phyloP scores from a whole-genome alignment of 2,329 filamentous ascomycete genomes.

The Cladophialophora psammophila region DNA sequence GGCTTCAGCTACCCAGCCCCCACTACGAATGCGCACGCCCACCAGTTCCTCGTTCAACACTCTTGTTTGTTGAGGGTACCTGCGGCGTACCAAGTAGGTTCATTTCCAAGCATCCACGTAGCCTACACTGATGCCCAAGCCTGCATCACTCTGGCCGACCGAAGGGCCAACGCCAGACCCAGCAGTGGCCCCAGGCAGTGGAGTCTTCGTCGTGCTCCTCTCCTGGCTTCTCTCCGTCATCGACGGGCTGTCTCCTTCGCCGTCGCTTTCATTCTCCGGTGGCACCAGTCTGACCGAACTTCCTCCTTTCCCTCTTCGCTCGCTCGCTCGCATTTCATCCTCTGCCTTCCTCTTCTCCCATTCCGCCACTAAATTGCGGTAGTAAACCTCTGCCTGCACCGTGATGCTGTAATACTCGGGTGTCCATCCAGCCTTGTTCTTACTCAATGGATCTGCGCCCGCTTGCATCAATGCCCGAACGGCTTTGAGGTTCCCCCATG shows the following conservation, averaged over 20 bases:
- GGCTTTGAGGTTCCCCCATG: conserved; percentile 79
- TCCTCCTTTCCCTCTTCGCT: conserved; percentile 34
- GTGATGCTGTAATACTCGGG: conserved; percentile 83
- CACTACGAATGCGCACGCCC: not conserved
- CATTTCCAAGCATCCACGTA: conserved; percentile 36
- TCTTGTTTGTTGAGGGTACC: not conserved
- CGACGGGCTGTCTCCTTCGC: conserved; percentile 21
- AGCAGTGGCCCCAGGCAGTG: not conserved
- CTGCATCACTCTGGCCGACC: conserved; percentile 27
- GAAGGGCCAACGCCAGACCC: conserved; percentile 2
- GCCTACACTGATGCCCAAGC: conserved; percentile 38
- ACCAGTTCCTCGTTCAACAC: not conserved
- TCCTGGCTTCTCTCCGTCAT: conserved; percentile 19
- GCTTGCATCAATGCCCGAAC: conserved; percentile 78
- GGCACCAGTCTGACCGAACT: conserved; percentile 36
- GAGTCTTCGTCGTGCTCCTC: conserved; percentile 22
- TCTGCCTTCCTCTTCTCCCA: conserved; percentile 67
- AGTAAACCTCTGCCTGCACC: conserved; percentile 83
- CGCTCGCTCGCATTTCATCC: conserved; percentile 38
- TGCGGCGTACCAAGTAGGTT: conserved; percentile 5
- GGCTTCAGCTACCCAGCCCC: not conserved
- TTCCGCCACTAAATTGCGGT: conserved; percentile 77
- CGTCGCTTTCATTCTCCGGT: conserved; percentile 34
- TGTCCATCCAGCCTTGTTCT: conserved; percentile 81
- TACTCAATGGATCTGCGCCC: conserved; percentile 75